phyloP scores from a whole-genome alignment of 805 yeast genomes.

The Lipomyces japonicus region DNA sequence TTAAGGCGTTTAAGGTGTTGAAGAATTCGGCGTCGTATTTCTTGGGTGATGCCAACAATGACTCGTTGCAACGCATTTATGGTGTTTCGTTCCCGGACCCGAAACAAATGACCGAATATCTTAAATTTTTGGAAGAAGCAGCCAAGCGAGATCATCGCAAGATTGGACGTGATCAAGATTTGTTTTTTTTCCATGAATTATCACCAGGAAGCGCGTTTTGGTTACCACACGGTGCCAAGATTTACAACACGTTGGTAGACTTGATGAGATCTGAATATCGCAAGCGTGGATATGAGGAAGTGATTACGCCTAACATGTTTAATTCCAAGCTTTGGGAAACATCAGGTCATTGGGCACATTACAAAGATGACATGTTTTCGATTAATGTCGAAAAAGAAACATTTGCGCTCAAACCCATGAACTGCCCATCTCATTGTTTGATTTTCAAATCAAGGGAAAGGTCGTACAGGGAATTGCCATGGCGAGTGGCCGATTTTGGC shows the following conservation, averaged over 20 bases:
- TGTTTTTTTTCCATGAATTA: constrained; percentile 91
- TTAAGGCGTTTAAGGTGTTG: constrained; percentile 88
- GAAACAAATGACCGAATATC: constrained; percentile 88
- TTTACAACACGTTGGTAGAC: constrained; percentile 81
- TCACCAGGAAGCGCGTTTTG: constrained; percentile 98
- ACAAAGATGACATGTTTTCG: constrained; percentile 95
- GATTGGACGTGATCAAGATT: constrained; percentile 93
- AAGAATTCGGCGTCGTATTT: constrained; percentile 96
- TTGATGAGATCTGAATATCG: constrained; percentile 79
- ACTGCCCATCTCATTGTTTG: constrained; percentile 75
- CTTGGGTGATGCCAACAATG: constrained; percentile 87
- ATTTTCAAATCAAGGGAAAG: constrained; percentile 71
- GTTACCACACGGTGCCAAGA: constrained; percentile 99
- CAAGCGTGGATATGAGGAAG: constrained; percentile 95
- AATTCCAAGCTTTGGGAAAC: constrained; percentile 97
- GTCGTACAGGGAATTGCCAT: constrained; percentile 81
- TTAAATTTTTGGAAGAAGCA: constrained; percentile 93
- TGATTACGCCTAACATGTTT: constrained; percentile 98
- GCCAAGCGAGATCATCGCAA: constrained; percentile 88
- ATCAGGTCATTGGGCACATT: constrained; percentile 98
- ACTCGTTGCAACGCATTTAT: constrained; percentile 93
- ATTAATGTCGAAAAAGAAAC: constrained; percentile 95
- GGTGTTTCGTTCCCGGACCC: constrained; percentile 99
- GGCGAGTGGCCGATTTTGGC: constrained; percentile 82
- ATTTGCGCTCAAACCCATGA: constrained; percentile 88